Conservation (phyloP, 208 protist genomes). For the Blastocrithidia nonstop region DNA sequence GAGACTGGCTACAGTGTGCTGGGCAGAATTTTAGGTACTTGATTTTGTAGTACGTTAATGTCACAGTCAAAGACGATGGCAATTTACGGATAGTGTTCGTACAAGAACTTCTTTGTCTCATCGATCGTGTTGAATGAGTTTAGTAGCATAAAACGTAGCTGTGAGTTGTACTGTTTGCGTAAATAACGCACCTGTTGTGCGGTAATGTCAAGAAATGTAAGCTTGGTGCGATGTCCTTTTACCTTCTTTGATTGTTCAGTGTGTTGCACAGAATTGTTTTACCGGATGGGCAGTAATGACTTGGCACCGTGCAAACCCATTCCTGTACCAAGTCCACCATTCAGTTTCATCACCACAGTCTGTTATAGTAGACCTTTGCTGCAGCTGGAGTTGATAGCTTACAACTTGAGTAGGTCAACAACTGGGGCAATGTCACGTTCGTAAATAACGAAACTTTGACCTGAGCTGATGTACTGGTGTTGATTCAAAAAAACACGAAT, state of each 20-base stretch:
- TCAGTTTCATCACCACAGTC: conserved; percentile 95
- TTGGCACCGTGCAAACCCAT: conserved; percentile 84
- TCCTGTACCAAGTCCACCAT: conserved; percentile 90
- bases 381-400: conserved; percentile 11
- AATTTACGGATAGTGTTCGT: not conserved
- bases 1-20: conserved; percentile 37
- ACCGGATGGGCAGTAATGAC: conserved; percentile 81
- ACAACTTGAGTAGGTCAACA: no score
- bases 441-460: no score
- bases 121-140: no score
- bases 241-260: no score
- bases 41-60: conserved; percentile 72
- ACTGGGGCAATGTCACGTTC: no score
- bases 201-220: conserved; percentile 97
- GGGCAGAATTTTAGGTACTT: conserved; percentile 69
- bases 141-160: conserved; percentile 96
- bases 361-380: conserved; percentile 28
- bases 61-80: conserved; percentile 9
- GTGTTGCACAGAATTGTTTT: conserved; percentile 14
- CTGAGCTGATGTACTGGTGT: conserved; percentile 3
- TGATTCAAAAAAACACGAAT: conserved; percentile 1
- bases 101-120: conserved; percentile 1
- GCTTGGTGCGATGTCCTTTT: no score
- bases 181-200: conserved; percentile 87
- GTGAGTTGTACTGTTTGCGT: conserved; percentile 62